Conservation (phyloP, 1,284 basidiomycete genomes). For the Fomes fomentarius region DNA sequence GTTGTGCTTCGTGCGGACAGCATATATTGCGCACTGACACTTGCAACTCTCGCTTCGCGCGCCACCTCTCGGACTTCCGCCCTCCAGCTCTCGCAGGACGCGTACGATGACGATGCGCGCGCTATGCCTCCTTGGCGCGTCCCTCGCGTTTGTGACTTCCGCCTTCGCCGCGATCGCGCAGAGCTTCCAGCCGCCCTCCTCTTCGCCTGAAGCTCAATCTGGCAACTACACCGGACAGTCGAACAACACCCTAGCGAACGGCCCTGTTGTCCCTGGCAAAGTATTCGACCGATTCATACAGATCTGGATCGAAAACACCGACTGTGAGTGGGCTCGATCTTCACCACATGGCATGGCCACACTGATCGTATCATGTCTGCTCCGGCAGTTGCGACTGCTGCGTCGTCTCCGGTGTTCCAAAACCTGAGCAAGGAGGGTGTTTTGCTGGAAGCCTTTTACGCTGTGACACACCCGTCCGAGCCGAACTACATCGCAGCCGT, state of each 20-base stretch:
- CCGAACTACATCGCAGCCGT: conserved; percentile 59
- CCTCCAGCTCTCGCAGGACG: background rate
- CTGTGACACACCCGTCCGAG: conserved; percentile 65
- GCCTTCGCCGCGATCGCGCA: conserved; percentile 36
- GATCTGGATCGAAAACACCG: conserved; percentile 52
- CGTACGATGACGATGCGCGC: conserved; percentile 1
- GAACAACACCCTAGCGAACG: conserved; percentile 44
- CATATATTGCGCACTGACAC: background rate
- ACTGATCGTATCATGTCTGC: too few relatives aligned
- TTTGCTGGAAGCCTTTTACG: conserved; percentile 54
- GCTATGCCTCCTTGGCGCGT: conserved; percentile 4
- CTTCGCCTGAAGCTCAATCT: conserved; percentile 37
- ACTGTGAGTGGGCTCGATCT: conserved; percentile 34
- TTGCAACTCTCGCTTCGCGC: background rate
- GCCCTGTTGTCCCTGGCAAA: conserved; percentile 41
- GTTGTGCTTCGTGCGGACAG: too few relatives aligned
- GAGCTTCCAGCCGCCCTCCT: conserved; percentile 41
- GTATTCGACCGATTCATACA: conserved; percentile 51
- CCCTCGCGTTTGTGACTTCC: conserved; percentile 22
- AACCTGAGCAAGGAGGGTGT: conserved; percentile 56
- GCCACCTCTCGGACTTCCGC: background rate
- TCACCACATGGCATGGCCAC: too few relatives aligned
- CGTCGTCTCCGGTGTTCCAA: conserved; percentile 43
- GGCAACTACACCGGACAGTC: conserved; percentile 41
- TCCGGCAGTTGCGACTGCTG: conserved; percentile 28